phyloP scores from a whole-genome alignment of 2,329 filamentous ascomycete genomes.

The Neodidymelliopsis sp. region DNA sequence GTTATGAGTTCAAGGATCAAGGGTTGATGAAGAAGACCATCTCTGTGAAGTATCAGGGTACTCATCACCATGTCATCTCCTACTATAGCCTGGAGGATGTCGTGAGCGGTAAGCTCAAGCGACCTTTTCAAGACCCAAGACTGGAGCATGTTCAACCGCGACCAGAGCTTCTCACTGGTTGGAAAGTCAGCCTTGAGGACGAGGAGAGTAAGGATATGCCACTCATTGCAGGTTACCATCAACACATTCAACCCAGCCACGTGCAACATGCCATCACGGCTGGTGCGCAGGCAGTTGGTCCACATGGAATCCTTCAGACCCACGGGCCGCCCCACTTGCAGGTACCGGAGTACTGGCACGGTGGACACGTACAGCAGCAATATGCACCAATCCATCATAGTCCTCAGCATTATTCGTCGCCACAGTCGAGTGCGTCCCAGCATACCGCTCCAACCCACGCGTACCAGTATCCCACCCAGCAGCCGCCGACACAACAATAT shows the following conservation, averaged over 20 bases:
- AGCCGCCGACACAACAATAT: conserved; percentile 31
- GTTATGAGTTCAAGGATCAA: conserved; percentile 82
- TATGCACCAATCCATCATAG: conserved; percentile 37
- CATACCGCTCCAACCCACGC: conserved; percentile 25
- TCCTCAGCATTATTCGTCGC: conserved; percentile 35
- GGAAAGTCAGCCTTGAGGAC: conserved; percentile 49
- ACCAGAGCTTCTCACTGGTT: conserved; percentile 44
- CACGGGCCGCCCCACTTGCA: conserved; percentile 40
- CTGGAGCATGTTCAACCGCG: conserved; percentile 45
- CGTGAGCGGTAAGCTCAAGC: conserved; percentile 47
- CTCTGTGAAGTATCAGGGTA: conserved; percentile 75
- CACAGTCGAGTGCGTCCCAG: conserved; percentile 27
- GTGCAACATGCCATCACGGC: conserved; percentile 34
- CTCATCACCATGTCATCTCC: conserved; percentile 84
- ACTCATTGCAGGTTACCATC: conserved; percentile 38
- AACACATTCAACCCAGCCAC: conserved; percentile 39
- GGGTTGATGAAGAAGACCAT: conserved; percentile 94
- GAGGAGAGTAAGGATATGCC: conserved; percentile 48
- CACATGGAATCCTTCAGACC: conserved; percentile 34
- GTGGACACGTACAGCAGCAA: conserved; percentile 30
- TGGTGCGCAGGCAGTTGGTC: conserved; percentile 29
- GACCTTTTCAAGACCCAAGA: conserved; percentile 46
- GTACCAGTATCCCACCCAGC: conserved; percentile 36
- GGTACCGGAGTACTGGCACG: conserved; percentile 44
- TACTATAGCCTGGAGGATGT: conserved; percentile 88